Conservation (phyloP, 1,139 yeast species). For the Saccharomyces hybrid region DNA sequence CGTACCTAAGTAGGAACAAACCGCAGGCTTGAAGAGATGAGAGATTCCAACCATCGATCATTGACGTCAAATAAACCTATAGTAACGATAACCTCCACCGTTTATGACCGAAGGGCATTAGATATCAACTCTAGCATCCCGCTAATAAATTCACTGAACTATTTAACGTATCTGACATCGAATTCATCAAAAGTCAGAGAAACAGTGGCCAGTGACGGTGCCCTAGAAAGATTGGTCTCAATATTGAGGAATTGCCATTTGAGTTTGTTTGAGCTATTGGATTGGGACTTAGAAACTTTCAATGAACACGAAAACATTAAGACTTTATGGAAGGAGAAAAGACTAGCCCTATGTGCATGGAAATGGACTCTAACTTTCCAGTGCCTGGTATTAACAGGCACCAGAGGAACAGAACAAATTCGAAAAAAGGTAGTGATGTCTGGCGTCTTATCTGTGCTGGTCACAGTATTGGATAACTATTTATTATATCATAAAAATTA, state of each 20-base stretch:
- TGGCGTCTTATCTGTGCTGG: slow-evolving; percentile 83
- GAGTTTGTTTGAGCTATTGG: slow-evolving; percentile 19
- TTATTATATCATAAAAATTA: slow-evolving; percentile 36
- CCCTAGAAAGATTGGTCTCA: slow-evolving; percentile 78
- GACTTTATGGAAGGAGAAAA: slow-evolving; percentile 29
- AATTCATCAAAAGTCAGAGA: slow-evolving; percentile 87
- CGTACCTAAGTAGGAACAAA: not conserved
- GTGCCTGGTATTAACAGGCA: slow-evolving; percentile 83
- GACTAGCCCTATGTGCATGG: slow-evolving; percentile 67
- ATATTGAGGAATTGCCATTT: slow-evolving; percentile 75
- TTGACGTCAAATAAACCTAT: slow-evolving; percentile 80
- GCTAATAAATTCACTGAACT: slow-evolving; percentile 82
- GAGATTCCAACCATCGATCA: slow-evolving; percentile 83
- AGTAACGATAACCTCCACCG: slow-evolving; percentile 76
- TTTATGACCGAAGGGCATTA: slow-evolving; percentile 86
- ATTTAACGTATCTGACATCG: slow-evolving; percentile 77
- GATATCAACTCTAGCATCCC: slow-evolving; percentile 90
- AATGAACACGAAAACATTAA: slow-evolving; percentile 18
- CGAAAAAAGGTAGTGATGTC: slow-evolving; percentile 85
- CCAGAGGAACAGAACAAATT: slow-evolving; percentile 83
- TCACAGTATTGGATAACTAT: slow-evolving; percentile 86
- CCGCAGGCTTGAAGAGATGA: slow-evolving; percentile 41
- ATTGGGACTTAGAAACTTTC: slow-evolving; percentile 15
- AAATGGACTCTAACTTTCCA: slow-evolving; percentile 95
- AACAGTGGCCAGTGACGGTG: slow-evolving; percentile 87